Percentiles rank a stretch among this genome's conserved stretches.
Evolutionary conservation across 257 asterid genomes (phyloP).

Genomic region (Solanum sitiens): DNA sequence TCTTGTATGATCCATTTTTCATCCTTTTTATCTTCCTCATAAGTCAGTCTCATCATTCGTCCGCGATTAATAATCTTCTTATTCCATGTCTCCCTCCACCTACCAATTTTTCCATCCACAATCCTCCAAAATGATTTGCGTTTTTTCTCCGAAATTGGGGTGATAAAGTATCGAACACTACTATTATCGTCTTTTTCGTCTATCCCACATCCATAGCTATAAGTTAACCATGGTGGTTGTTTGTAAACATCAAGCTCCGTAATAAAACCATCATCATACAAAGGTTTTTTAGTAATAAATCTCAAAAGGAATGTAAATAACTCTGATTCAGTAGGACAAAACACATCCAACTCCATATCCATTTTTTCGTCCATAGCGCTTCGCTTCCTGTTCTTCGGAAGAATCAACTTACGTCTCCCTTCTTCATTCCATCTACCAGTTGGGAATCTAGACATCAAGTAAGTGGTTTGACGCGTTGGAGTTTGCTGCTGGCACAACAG

Average conservation of each 20-base stretch:
- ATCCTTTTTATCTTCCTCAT: neutral
- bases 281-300: neutral
- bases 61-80: neutral
- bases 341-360: neutral
- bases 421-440: too few relatives aligned
- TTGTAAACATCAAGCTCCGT: neutral
- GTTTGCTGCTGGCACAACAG: too few relatives aligned
- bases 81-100: neutral
- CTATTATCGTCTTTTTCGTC: neutral
- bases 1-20: neutral
- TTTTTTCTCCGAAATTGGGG: neutral
- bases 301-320: neutral
- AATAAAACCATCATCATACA: neutral
- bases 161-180: neutral
- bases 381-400: too few relatives aligned
- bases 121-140: neutral
- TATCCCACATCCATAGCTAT: neutral
- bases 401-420: too few relatives aligned
- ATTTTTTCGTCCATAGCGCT: too few relatives aligned
- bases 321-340: neutral
- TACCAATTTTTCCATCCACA: neutral
- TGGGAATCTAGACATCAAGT: too few relatives aligned
- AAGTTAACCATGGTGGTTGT: neutral
- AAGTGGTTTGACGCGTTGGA: too few relatives aligned
- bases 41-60: neutral